Evolutionary conservation across 306 rosid species (phyloP).

Genomic region (Cyclanthera cordifolia): DNA sequence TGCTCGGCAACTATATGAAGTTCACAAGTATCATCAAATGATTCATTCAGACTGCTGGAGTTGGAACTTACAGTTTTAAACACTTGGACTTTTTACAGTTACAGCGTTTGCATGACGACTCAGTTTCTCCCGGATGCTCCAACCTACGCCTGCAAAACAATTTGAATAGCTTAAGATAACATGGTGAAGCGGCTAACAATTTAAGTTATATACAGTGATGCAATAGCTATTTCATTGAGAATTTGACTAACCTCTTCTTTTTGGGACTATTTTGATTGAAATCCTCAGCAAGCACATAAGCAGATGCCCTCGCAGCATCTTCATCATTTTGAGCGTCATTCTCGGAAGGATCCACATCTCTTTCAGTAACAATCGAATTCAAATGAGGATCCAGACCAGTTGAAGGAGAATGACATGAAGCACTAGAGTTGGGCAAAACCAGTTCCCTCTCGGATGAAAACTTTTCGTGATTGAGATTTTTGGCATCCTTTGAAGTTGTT

Average conservation of each 20-base stretch:
- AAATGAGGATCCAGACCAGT: constrained; percentile 35
- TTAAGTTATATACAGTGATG: not conserved
- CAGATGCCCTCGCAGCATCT: constrained; percentile 44
- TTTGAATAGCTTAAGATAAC: constrained; percentile 15
- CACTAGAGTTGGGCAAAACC: constrained; percentile 30
- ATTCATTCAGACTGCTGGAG: constrained; percentile 3
- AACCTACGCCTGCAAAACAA: constrained; percentile 55
- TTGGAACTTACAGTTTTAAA: constrained; percentile 70
- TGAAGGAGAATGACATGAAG: constrained; percentile 27
- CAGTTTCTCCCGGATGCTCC: constrained; percentile 47
- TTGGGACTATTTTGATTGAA: constrained; percentile 57
- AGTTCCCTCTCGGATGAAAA: constrained; percentile 34
- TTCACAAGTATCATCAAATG: too few species aligned
- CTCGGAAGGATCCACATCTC: constrained; percentile 32
- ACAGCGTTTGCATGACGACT: constrained; percentile 70
- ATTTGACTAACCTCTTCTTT: constrained; percentile 53
- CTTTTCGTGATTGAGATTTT: constrained; percentile 26
- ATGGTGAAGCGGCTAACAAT: constrained; percentile 8
- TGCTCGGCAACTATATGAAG: too few species aligned
- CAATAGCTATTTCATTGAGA: constrained; percentile 8
- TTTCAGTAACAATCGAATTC: constrained; percentile 32
- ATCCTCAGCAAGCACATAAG: constrained; percentile 39
- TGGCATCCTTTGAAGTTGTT: constrained; percentile 30
- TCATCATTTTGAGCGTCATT: constrained; percentile 39
- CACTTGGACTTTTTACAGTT: constrained; percentile 91